Percentiles rank a stretch among this genome's conserved stretches.
These are phyloP conservation scores for Cryptosporidium sp. DNA, from an alignment of 169 alveolate species.

Conservation along the genomic window DNA sequence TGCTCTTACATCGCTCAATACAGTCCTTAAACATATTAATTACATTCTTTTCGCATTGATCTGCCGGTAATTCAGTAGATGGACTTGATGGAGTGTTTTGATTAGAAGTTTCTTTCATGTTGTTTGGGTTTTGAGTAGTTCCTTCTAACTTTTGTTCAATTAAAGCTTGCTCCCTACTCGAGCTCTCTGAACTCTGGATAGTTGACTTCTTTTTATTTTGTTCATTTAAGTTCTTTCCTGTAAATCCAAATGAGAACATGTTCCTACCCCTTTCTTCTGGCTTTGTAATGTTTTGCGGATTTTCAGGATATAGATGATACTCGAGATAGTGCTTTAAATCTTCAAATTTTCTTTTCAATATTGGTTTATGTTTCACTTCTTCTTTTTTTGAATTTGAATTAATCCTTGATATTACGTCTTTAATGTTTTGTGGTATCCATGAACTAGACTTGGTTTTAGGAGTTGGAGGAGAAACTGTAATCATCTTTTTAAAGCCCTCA, in stretches of 20 bases:
- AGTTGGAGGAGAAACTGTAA: not conserved
- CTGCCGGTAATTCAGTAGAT: not conserved
- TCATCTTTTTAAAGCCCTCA: conserved; percentile 48
- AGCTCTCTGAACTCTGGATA: not conserved
- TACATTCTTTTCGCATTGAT: conserved; percentile 49
- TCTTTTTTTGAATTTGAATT: conserved; percentile 36
- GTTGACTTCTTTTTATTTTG: not conserved
- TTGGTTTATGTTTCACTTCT: conserved; percentile 5
- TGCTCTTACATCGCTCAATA: conserved; percentile 44
- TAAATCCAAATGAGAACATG: not conserved
- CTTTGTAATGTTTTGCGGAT: not conserved
- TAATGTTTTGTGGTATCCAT: conserved; percentile 58
- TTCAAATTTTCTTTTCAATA: conserved; percentile 21
- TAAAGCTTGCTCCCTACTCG: not conserved
- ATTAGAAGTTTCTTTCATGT: not conserved
- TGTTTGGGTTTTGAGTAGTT: not conserved
- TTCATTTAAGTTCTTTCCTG: conserved; percentile 18
- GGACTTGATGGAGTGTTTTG: conserved; percentile 28
- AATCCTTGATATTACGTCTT: conserved; percentile 48
- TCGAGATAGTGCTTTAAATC: conserved; percentile 5
- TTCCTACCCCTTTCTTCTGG: conserved; percentile 2
- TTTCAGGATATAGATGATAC: conserved; percentile 6
- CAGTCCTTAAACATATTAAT: conserved; percentile 43
- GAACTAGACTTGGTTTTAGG: conserved; percentile 9
- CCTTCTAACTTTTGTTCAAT: not conserved